Evolutionary conservation across 805 yeast species (phyloP), one percentile per base, ranked within the genome.

Genomic region (Vanderwaltozyma tropicalis): DNA sequence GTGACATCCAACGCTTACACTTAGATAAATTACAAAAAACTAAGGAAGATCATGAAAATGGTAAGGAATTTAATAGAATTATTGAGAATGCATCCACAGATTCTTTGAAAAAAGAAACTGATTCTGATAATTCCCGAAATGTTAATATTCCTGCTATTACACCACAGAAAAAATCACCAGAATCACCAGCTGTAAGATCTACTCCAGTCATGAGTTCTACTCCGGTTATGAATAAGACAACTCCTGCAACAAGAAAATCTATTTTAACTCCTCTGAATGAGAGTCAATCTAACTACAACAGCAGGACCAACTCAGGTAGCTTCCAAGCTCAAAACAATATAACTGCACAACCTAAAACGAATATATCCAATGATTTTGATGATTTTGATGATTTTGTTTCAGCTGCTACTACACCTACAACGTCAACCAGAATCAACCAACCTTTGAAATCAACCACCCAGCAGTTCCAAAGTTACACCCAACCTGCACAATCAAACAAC

Each of bases 1-100:
- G 48, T 17, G 55, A 55, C 11, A 62, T 77, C n/a, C 78, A 74
- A 50, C 45, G 45, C 12, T 56, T 57, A 29, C 76, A 71, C 31
- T 37, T 59, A 26, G 50, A 54, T 25, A 63, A 57, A 37, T 48
- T 69, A 26, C 44, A 44, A 12, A 50, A 54, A 28, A 53, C 47
- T 4, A 24, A 39, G 2, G 49, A 39, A 17, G 52, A 50, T 14
- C 47, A 44, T 29, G 40, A 40, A 16, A 49, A 45, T 24, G 45
- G 22, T 29, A 53, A 47, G 21, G 55, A 51, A 14, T 54, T 58
- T 37, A 48, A 45, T 14, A 47, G 47, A 15, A 49, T 54, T 16
- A 49, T 56, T 16, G 50, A 46, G 11, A 43, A 49, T 13, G 42
- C 45, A 28, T 49, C 55, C 8, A 26, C 33, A 1, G 38, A 32